Percentiles rank a stretch among this genome's conserved stretches.
These are phyloP conservation scores for Eucalyptus marginata DNA, from an alignment of 345 rosid genomes.

Conservation along the genomic window DNA sequence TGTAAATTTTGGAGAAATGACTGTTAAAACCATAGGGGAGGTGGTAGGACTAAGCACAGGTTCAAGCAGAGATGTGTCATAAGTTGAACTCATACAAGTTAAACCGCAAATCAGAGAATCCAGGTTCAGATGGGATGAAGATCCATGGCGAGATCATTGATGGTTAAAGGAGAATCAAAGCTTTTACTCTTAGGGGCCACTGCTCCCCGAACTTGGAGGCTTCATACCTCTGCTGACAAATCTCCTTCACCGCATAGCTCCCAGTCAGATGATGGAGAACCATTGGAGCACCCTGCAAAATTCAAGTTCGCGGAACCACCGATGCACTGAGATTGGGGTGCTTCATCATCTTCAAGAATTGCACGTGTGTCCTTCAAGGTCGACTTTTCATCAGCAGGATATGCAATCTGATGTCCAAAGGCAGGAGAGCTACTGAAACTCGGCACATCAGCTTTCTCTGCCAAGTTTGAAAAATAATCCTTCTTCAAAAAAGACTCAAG, in stretches of 20 bases:
- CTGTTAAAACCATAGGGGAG: not conserved
- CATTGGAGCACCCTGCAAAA: constrained; percentile 13
- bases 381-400: not conserved
- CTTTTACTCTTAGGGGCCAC: not conserved
- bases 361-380: not conserved
- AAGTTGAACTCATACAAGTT: not conserved
- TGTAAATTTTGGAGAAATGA: not conserved
- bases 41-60: not conserved
- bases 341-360: not conserved
- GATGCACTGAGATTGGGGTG: not conserved
- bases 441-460: not conserved
- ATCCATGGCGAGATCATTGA: not conserved
- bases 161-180: not conserved
- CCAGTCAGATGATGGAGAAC: constrained; percentile 48
- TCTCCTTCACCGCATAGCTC: constrained; percentile 60
- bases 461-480: not conserved
- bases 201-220: not conserved
- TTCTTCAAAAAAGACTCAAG: not conserved
- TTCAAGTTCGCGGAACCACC: constrained; percentile 3
- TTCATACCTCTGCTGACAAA: not conserved
- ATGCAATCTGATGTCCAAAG: not conserved
- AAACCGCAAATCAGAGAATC: not conserved
- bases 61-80: not conserved
- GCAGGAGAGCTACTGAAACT: not conserved
- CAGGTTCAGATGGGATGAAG: not conserved